A percentile compares a stretch with the other conserved stretches of the same genome.
Evolutionary conservation across 2,329 filamentous ascomycete genomes (phyloP).

Genomic region (Exophiala spinifera): DNA sequence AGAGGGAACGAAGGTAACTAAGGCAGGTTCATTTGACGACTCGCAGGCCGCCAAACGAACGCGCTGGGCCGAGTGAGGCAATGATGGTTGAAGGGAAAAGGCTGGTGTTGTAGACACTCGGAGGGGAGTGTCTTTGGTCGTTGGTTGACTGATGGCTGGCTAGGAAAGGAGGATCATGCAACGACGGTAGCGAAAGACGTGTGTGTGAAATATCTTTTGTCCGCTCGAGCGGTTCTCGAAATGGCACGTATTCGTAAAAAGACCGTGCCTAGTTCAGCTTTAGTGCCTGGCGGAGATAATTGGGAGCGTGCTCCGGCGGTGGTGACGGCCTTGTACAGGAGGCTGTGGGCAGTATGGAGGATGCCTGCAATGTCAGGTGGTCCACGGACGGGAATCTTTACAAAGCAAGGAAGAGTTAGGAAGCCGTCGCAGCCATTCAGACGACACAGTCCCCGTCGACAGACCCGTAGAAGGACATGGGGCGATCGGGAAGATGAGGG

Average conservation of each 20-base stretch:
- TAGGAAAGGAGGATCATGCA: constrained; percentile 8
- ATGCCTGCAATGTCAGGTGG: constrained; percentile 18
- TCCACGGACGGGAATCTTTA: constrained; percentile 17
- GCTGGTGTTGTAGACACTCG: constrained; percentile 22
- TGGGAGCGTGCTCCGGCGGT: constrained; percentile 11
- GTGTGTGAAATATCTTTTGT: constrained; percentile 11
- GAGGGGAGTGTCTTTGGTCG: constrained; percentile 27
- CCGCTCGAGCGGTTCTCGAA: not conserved
- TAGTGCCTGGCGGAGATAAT: constrained; percentile 20
- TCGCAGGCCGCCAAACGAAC: constrained; percentile 77
- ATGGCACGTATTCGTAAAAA: constrained; percentile 25
- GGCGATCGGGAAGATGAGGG: constrained; percentile 19
- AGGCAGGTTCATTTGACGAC: constrained; percentile 99
- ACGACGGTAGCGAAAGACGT: not conserved
- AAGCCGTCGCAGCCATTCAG: constrained; percentile 18
- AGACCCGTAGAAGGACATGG: constrained; percentile 1
- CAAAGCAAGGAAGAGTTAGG: constrained; percentile 16
- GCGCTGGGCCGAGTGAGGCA: constrained; percentile 54
- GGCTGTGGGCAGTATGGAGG: not conserved
- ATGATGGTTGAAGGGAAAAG: constrained; percentile 19
- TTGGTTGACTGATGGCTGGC: constrained; percentile 4
- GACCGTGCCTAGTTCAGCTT: constrained; percentile 17
- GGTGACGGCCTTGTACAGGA: constrained; percentile 10
- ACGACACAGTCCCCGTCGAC: not conserved
- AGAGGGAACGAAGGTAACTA: constrained; percentile 49